Percentiles rank a stretch among this genome's conserved stretches.
Conservation (phyloP, 805 yeast species). For the Nakazawaea ernobii region DNA sequence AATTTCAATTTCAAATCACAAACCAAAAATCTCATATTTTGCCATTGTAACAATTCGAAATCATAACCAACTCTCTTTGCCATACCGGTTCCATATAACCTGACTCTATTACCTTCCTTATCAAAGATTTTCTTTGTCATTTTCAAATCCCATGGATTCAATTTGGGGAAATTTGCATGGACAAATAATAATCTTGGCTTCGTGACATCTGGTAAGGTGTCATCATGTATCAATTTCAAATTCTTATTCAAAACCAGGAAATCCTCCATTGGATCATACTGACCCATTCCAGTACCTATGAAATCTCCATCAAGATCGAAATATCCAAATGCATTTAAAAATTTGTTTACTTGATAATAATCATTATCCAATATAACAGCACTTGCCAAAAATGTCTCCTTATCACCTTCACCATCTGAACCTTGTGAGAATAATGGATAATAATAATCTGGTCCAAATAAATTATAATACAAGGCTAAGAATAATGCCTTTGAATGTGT, state of each 20-base stretch:
- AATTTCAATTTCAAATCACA: conserved; percentile 46
- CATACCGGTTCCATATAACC: conserved; percentile 57
- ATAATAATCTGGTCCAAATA: conserved; percentile 52
- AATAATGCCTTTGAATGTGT: conserved; percentile 48
- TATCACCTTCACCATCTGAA: conserved; percentile 51
- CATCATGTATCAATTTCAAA: conserved; percentile 10
- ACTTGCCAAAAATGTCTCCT: conserved; percentile 56
- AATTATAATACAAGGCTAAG: conserved; percentile 53
- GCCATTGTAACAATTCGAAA: conserved; percentile 56
- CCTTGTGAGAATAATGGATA: conserved; percentile 47
- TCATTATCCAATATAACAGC: conserved; percentile 53
- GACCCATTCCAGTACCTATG: conserved; percentile 75
- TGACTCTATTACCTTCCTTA: conserved; percentile 39
- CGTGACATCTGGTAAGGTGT: conserved; percentile 13
- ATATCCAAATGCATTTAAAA: conserved; percentile 52
- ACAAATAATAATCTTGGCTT: conserved; percentile 41
- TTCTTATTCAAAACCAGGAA: conserved; percentile 27
- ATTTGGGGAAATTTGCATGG: conserved; percentile 64
- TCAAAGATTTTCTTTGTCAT: conserved; percentile 34
- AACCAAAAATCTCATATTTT: conserved; percentile 45
- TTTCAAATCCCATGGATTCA: conserved; percentile 54
- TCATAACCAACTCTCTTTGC: conserved; percentile 46
- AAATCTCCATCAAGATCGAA: conserved; percentile 33
- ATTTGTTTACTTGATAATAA: conserved; percentile 54
- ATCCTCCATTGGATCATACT: conserved; percentile 64